A percentile compares a stretch with the other conserved stretches of the same genome.
These are phyloP conservation scores for Exophiala calicioides DNA, from an alignment of 2,329 filamentous ascomycete genomes.

Conservation along the genomic window DNA sequence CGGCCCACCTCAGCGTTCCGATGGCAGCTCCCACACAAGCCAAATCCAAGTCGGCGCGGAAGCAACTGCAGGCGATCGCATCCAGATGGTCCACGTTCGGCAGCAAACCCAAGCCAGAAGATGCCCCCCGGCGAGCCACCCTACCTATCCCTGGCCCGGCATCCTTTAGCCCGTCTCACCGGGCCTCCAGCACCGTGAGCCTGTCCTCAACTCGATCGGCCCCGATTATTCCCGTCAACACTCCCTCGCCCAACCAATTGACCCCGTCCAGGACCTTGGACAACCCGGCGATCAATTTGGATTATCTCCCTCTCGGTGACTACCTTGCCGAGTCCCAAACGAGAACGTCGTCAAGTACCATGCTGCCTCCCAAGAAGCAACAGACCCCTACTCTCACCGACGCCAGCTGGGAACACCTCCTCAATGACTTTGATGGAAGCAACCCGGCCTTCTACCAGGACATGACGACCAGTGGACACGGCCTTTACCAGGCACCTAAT, in stretches of 20 bases:
- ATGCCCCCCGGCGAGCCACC: conserved; percentile 19
- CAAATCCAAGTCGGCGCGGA: conserved; percentile 27
- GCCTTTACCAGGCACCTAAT: conserved; percentile 30
- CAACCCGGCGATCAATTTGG: conserved; percentile 49
- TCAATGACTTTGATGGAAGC: conserved; percentile 72
- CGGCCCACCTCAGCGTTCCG: conserved; percentile 5
- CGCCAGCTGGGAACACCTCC: conserved; percentile 78
- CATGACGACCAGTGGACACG: conserved; percentile 31
- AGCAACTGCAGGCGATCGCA: conserved; percentile 31
- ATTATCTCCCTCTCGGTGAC: conserved; percentile 56
- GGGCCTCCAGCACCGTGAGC: conserved; percentile 27
- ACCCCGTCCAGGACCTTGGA: conserved; percentile 9
- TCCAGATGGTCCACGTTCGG: conserved; percentile 28
- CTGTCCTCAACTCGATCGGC: conserved; percentile 30
- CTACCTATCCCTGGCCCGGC: conserved; percentile 18
- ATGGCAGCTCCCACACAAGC: conserved; percentile 13
- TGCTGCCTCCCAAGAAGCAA: conserved; percentile 45
- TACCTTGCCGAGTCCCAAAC: conserved; percentile 31
- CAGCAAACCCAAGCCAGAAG: conserved; percentile 20
- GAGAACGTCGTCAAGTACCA: conserved; percentile 42
- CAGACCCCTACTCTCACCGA: conserved; percentile 41
- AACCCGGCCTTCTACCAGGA: conserved; percentile 30
- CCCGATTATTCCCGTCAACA: conserved; percentile 18
- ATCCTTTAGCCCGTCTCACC: conserved; percentile 11
- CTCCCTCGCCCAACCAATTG: conserved; percentile 15